These are phyloP conservation scores for Blumeria hordei DNA, from an alignment of 2,329 filamentous ascomycete genomes.

Conservation along the genomic window DNA sequence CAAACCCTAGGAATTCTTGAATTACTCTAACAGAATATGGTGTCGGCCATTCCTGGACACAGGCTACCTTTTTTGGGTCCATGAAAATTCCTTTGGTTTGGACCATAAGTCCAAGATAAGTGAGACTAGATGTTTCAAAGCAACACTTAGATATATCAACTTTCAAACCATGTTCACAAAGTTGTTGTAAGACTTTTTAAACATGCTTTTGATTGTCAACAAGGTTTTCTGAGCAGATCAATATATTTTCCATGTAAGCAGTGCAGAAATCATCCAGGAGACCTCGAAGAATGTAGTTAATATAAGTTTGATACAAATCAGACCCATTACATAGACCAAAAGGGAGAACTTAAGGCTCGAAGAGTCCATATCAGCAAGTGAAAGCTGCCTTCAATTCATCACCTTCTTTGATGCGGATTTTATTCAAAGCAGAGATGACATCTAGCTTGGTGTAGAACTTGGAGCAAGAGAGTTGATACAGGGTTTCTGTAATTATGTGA, in stretches of 20 bases:
- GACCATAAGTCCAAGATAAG: constrained; percentile 1
- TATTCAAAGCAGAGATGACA: not conserved
- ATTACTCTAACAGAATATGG: not conserved
- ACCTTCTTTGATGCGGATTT: not conserved
- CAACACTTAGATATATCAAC: constrained; percentile 1
- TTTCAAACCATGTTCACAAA: too few species aligned
- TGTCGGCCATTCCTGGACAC: not conserved
- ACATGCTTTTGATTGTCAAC: not conserved
- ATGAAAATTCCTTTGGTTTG: not conserved
- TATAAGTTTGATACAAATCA: not conserved
- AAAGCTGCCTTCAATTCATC: not conserved
- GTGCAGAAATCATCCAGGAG: not conserved
- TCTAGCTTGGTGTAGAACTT: not conserved
- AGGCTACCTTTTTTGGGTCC: not conserved
- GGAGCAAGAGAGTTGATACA: not conserved
- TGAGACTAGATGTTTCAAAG: not conserved
- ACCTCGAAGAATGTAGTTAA: not conserved
- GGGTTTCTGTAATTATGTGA: too few species aligned
- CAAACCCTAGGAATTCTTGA: not conserved
- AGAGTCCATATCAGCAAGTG: not conserved
- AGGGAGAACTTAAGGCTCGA: not conserved
- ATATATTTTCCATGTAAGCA: not conserved
- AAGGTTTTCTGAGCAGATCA: not conserved
- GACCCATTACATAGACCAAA: not conserved
- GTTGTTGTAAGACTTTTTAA: constrained; percentile 1